Evolutionary conservation across 2,329 filamentous ascomycete genomes (phyloP).

Genomic region (Pseudogymnoascus sp.): DNA sequence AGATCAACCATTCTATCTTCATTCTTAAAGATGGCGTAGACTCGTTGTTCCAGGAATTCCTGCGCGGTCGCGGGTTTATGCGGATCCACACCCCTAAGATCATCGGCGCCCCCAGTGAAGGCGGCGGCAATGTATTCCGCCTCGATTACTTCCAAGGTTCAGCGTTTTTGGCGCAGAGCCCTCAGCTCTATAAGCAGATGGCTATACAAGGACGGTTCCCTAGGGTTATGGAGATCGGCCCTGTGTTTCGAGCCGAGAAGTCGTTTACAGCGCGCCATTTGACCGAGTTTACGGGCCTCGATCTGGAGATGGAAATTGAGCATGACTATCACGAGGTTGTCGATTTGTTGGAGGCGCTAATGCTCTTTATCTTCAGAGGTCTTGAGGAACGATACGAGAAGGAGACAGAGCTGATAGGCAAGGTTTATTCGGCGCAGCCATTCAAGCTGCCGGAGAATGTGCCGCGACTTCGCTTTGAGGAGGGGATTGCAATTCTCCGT

Average conservation of each 20-base stretch:
- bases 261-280: too few relatives aligned
- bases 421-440: not conserved
- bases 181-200: too few relatives aligned
- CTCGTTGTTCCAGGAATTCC: constrained; percentile 53
- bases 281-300: constrained; percentile 24
- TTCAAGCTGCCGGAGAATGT: constrained; percentile 5
- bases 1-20: constrained; percentile 60
- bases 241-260: too few relatives aligned
- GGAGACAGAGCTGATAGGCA: constrained; percentile 15
- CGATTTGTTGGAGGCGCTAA: constrained; percentile 38
- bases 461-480: not conserved
- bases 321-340: constrained; percentile 42
- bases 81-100: too few relatives aligned
- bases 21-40: constrained; percentile 55
- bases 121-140: too few relatives aligned
- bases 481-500: not conserved
- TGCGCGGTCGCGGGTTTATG: constrained; percentile 26
- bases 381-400: constrained; percentile 34
- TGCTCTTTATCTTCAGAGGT: constrained; percentile 39
- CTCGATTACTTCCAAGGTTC: too few relatives aligned
- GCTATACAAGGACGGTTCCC: too few relatives aligned
- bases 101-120: too few relatives aligned
- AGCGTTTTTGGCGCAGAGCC: too few relatives aligned
- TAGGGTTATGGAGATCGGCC: too few relatives aligned
- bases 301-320: constrained; percentile 39